These are phyloP conservation scores for Pinus taeda DNA, from an alignment of 75 land plant genomes.

Conservation along the genomic window DNA sequence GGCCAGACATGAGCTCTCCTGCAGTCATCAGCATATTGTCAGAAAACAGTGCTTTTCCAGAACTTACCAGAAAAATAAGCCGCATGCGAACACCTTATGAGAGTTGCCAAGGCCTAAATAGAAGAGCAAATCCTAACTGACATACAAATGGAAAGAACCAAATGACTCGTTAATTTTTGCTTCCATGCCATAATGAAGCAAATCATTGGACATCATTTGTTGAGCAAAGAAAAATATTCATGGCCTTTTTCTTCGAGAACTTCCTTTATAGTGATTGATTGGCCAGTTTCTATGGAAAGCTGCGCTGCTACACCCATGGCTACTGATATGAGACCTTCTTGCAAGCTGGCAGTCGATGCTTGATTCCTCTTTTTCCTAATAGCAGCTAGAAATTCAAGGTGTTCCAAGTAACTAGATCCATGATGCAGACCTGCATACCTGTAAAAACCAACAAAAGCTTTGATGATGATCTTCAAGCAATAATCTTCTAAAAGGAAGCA, in stretches of 20 bases:
- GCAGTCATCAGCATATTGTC: too few relatives aligned
- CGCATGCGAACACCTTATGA: too few relatives aligned
- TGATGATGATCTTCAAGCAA: not conserved
- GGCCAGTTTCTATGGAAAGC: slow-evolving; percentile 73
- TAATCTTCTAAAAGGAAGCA: not conserved
- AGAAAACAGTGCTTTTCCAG: too few relatives aligned
- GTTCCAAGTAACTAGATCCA: slow-evolving; percentile 97
- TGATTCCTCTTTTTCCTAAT: slow-evolving; percentile 43
- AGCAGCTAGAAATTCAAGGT: slow-evolving; percentile 70
- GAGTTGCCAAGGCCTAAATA: too few relatives aligned
- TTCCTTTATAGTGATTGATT: slow-evolving; percentile 66
- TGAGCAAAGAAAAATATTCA: too few relatives aligned
- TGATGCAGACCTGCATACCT: slow-evolving; percentile 98
- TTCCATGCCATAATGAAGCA: too few relatives aligned
- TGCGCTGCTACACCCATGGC: slow-evolving; percentile 99
- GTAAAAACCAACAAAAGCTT: not conserved
- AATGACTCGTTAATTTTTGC: too few relatives aligned
- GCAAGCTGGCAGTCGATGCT: slow-evolving; percentile 54
- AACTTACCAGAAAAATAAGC: too few relatives aligned
- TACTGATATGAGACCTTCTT: slow-evolving; percentile 86
- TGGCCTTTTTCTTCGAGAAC: slow-evolving; percentile 17
- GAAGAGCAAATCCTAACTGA: too few relatives aligned
- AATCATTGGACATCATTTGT: too few relatives aligned
- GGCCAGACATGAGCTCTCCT: too few relatives aligned
- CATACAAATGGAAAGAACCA: too few relatives aligned